Percentiles rank a stretch among this genome's conserved stretches.
phyloP scores from a whole-genome alignment of 805 yeast genomes.

The Schwanniomyces occidentalis region DNA sequence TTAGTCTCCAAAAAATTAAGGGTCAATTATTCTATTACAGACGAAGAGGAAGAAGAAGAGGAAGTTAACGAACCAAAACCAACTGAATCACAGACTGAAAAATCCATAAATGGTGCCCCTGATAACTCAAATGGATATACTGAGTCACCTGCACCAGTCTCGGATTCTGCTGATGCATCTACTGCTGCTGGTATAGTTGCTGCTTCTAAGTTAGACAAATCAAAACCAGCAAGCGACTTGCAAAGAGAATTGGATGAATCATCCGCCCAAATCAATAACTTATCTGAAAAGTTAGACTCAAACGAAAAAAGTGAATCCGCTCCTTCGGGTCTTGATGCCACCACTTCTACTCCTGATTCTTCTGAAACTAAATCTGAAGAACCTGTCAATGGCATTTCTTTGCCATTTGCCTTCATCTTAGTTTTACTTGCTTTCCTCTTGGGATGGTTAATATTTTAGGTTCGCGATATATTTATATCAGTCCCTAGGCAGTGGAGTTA shows the following conservation, averaged over 20 bases:
- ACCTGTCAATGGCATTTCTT: slow-evolving; percentile 50
- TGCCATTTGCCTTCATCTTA: slow-evolving; percentile 51
- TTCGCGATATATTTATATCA: no score
- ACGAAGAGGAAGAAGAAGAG: slow-evolving; percentile 19
- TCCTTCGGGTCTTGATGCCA: slow-evolving; percentile 12
- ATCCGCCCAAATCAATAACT: slow-evolving; percentile 41
- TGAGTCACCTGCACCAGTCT: slow-evolving; percentile 17
- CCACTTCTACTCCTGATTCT: slow-evolving; percentile 10
- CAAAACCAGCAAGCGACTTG: slow-evolving; percentile 14
- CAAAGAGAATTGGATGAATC: slow-evolving; percentile 39
- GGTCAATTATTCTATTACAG: slow-evolving; percentile 52
- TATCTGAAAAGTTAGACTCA: slow-evolving; percentile 47
- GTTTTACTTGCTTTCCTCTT: slow-evolving; percentile 54
- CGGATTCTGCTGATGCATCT: slow-evolving; percentile 17
- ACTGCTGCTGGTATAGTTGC: slow-evolving; percentile 18
- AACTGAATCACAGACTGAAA: slow-evolving; percentile 1
- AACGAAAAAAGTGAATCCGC: slow-evolving; percentile 26
- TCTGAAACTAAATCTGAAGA: slow-evolving; percentile 23
- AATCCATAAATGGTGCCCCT: slow-evolving; percentile 1
- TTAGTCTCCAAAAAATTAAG: slow-evolving; percentile 65
- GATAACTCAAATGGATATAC: slow-evolving; percentile 15
- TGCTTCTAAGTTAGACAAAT: slow-evolving; percentile 9
- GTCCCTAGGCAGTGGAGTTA: no score
- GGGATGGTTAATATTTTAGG: slow-evolving; percentile 71
- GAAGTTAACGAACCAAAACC: slow-evolving; percentile 3